Conservation (phyloP, 495 filamentous ascomycete genomes). For the Penicillium salamii region DNA sequence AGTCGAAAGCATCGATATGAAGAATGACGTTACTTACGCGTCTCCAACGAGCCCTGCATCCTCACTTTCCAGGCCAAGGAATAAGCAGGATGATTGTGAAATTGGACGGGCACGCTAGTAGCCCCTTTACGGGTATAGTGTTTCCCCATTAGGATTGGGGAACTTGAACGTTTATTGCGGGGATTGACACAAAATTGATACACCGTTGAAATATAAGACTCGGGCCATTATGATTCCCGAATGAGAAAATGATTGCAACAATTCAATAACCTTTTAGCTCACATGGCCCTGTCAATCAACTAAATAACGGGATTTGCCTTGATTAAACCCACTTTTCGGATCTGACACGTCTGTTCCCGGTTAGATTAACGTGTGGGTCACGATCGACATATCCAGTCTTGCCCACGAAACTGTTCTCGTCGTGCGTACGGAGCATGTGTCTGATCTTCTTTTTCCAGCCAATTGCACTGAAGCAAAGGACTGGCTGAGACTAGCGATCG, state of each 20-base stretch:
- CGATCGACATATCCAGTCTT: background rate
- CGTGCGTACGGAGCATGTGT: too few relatives aligned
- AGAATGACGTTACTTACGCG: constrained; percentile 13
- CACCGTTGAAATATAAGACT: background rate
- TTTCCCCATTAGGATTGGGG: background rate
- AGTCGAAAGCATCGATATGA: constrained; percentile 16
- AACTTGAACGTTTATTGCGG: background rate
- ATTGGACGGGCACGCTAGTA: background rate
- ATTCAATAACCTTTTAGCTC: background rate
- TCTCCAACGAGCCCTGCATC: constrained; percentile 23
- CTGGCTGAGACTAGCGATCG: too few relatives aligned
- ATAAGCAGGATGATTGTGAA: background rate
- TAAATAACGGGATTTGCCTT: too few relatives aligned
- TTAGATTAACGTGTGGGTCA: background rate
- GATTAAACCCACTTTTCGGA: background rate
- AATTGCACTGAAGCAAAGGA: too few relatives aligned
- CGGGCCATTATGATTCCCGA: background rate
- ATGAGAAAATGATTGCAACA: background rate
- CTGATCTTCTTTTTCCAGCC: too few relatives aligned
- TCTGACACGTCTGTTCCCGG: background rate
- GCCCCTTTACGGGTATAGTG: background rate
- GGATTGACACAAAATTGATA: background rate
- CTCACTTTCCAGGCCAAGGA: constrained; percentile 4
- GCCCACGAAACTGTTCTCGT: background rate
- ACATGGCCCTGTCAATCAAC: background rate